A percentile compares a stretch with the other conserved stretches of the same genome.
These are phyloP conservation scores for Rosa persica DNA, from an alignment of 306 rosid genomes.

Conservation along the genomic window DNA sequence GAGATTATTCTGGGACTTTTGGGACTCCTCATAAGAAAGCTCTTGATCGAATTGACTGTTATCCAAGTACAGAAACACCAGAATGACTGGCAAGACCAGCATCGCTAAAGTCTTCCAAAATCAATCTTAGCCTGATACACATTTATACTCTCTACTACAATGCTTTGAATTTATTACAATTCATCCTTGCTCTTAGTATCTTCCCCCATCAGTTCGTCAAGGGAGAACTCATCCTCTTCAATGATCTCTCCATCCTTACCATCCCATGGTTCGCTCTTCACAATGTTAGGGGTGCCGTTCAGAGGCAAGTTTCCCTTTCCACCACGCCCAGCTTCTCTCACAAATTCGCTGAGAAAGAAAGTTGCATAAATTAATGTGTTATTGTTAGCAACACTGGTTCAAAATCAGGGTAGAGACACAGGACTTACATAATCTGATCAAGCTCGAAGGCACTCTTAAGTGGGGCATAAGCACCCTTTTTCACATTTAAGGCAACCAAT, in stretches of 20 bases:
- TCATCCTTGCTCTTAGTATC: constrained; percentile 65
- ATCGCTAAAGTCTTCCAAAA: constrained; percentile 18
- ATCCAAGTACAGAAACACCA: constrained; percentile 13
- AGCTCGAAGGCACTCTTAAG: constrained; percentile 95
- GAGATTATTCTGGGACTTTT: not conserved
- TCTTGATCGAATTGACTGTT: not conserved
- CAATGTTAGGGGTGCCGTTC: constrained; percentile 53
- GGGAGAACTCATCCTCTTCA: constrained; percentile 96
- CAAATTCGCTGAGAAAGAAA: constrained; percentile 64
- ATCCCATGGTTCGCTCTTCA: constrained; percentile 84
- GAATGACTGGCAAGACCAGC: constrained; percentile 11
- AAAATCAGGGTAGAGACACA: not conserved
- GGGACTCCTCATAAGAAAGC: constrained; percentile 20
- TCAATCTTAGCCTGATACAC: constrained; percentile 21
- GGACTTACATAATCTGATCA: constrained; percentile 73
- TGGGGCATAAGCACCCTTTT: constrained; percentile 91
- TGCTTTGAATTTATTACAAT: constrained; percentile 28
- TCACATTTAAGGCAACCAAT: constrained; percentile 80
- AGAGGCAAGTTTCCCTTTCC: constrained; percentile 91
- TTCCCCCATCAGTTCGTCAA: constrained; percentile 94
- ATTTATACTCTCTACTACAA: constrained; percentile 11
- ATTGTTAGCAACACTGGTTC: constrained; percentile 15
- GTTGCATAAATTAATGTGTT: not conserved
- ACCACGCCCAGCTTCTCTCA: constrained; percentile 87
- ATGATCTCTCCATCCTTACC: constrained; percentile 91